Base-by-base conservation (phyloP, 2,329 filamentous ascomycete species). In the Colletotrichum sp. region DNA sequence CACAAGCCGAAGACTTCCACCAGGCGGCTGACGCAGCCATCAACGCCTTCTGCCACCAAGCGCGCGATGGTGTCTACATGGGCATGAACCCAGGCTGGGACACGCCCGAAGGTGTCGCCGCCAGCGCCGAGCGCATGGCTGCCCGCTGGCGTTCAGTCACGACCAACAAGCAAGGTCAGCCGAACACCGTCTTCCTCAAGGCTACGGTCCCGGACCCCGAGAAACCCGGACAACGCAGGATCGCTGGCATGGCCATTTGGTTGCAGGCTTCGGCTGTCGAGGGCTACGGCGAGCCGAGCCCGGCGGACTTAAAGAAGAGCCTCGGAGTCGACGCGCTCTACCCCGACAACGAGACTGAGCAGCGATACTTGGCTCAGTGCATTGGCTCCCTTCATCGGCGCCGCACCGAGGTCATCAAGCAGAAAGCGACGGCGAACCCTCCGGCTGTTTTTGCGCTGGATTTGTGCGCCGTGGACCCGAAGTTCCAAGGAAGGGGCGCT, bases 221-320 rank as follows among this genome's bases (percentile, higher is more conserved):
- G 1, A 36, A 18, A 10, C 8, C 10, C 34, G 74, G 74, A 7
- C 58, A 68, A 30, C 81, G 81, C 55, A 68, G 78, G 10, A 83
- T 91, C n/a, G 90, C 84, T 12, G 91, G 90, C 18, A 75, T 89
- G 32, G 89, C 90, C 4, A 87, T 91, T 71, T 92, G 91, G 91
- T 79, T 84, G 10, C 90, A 92, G 77, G 80, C 84, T 0, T 91
- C 90, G 0, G 81, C 84, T 8, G 85, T 91, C 0, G 82, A 85
- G 3, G 90, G 89, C 15, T 80, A 85, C 65, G 90, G 90, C 15
- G 86, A 88, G 30, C 77, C 74, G 28, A 85, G 83, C 2, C 72
- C 82, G 6, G 80, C 83, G 16, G 82, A 86, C 24, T 78, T 87
- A 5, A 78, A 77, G 68, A 67, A 73, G 8, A 78, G 70, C 0